Evolutionary conservation across 768 basidiomycete species (phyloP).

Genomic region (Dacryopinax spathularia): DNA sequence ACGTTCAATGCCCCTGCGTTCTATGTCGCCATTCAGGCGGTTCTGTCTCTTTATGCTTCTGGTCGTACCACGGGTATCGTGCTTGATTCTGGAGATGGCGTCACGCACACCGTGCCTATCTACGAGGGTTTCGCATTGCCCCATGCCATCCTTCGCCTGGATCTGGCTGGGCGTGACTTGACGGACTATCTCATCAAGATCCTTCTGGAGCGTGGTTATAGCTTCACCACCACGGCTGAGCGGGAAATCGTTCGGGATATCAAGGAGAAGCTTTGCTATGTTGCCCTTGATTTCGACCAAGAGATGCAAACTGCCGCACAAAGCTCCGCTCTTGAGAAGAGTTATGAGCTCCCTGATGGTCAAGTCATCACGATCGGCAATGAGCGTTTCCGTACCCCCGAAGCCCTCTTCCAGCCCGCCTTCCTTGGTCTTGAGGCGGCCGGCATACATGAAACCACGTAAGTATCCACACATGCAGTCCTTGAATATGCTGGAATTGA

Average conservation of each 20-base stretch:
- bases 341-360: conserved; percentile 82
- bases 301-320: conserved; percentile 84
- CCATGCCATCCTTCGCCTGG: conserved; percentile 84
- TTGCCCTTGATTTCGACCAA: conserved; percentile 87
- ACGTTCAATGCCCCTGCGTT: conserved; percentile 64
- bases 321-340: conserved; percentile 81
- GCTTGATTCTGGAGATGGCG: conserved; percentile 91
- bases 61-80: conserved; percentile 91
- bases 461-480: conserved; percentile 13
- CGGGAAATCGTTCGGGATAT: conserved; percentile 92
- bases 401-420: conserved; percentile 60
- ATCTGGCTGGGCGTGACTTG: conserved; percentile 84
- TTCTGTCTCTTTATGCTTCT: conserved; percentile 77
- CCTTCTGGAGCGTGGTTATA: conserved; percentile 80
- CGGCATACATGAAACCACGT: conserved; percentile 88
- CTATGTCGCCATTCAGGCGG: conserved; percentile 77
- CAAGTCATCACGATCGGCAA: conserved; percentile 93
- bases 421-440: conserved; percentile 62
- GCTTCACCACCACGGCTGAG: conserved; percentile 87
- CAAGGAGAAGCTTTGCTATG: conserved; percentile 95
- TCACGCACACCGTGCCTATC: conserved; percentile 90
- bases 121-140: conserved; percentile 90
- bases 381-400: conserved; percentile 62
- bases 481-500: too few species aligned
- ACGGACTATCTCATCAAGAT: conserved; percentile 74